Evolutionary conservation across 768 basidiomycete species (phyloP).

Genomic region (Russula foetens): DNA sequence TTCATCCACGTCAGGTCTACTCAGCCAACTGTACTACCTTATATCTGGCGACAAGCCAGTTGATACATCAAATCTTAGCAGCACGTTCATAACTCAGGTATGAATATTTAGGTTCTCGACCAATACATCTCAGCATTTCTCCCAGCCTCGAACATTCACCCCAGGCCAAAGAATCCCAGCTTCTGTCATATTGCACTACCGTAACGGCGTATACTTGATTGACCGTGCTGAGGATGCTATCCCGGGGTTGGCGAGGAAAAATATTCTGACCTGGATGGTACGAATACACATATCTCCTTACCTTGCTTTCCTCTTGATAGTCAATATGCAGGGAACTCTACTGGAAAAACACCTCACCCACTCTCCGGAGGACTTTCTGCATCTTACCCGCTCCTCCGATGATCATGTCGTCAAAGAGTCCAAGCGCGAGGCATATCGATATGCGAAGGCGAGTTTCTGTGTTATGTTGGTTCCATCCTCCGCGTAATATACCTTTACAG

Average conservation of each 20-base stretch:
- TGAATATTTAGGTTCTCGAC: slow-evolving; percentile 18
- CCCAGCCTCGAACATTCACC: slow-evolving; percentile 57
- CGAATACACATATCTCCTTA: not conserved
- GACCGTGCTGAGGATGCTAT: slow-evolving; percentile 42
- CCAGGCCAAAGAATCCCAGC: slow-evolving; percentile 73
- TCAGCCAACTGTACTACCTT: slow-evolving; percentile 84
- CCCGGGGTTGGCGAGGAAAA: slow-evolving; percentile 42
- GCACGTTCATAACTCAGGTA: slow-evolving; percentile 52
- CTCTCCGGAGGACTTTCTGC: slow-evolving; percentile 51
- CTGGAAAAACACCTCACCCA: slow-evolving; percentile 84
- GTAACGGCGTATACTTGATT: slow-evolving; percentile 59
- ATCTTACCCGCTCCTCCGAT: slow-evolving; percentile 35
- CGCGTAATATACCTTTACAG: slow-evolving; percentile 25
- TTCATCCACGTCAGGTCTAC: slow-evolving; percentile 76
- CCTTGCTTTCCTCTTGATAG: not conserved
- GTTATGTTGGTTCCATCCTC: not conserved
- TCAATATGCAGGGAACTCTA: slow-evolving; percentile 58
- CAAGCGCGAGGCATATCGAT: slow-evolving; percentile 73
- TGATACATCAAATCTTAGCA: slow-evolving; percentile 53
- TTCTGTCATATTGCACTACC: slow-evolving; percentile 56
- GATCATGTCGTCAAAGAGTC: slow-evolving; percentile 23
- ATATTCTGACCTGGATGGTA: slow-evolving; percentile 73
- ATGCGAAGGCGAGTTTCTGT: slow-evolving; percentile 53
- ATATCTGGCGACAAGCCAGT: slow-evolving; percentile 65
- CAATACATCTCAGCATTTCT: not conserved